Percentiles rank a stretch among this genome's conserved stretches.
Evolutionary conservation across 345 rosid species (phyloP).

Genomic region (Pistacia atlantica): DNA sequence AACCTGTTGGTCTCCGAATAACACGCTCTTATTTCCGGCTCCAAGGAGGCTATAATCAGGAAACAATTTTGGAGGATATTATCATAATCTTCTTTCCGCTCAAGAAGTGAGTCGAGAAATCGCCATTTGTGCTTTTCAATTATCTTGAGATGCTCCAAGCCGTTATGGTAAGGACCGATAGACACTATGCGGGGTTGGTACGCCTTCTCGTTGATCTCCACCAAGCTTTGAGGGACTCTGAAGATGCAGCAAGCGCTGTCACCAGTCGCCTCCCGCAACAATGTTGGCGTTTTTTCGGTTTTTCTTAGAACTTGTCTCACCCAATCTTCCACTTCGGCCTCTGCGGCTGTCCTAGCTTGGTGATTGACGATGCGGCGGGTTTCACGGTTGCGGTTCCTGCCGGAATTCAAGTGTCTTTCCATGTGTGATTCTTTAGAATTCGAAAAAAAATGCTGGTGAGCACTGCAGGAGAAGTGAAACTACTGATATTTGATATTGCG

Average conservation of each 20-base stretch:
- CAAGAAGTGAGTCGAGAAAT: background rate
- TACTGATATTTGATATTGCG: too few relatives aligned
- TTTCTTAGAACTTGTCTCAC: background rate
- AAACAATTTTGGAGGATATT: background rate
- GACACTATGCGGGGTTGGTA: slow-evolving; percentile 23
- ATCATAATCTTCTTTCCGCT: background rate
- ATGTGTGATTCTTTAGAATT: background rate
- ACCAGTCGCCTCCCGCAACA: slow-evolving; percentile 24
- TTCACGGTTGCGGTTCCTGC: background rate
- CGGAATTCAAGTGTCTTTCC: slow-evolving; percentile 4
- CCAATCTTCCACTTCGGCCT: background rate
- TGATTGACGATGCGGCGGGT: background rate
- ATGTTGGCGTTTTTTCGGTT: slow-evolving; percentile 9
- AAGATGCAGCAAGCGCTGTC: slow-evolving; percentile 30
- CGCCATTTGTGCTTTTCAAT: slow-evolving; percentile 27
- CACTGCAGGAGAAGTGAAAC: too few relatives aligned
- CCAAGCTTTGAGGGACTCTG: slow-evolving; percentile 27
- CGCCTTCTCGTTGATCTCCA: slow-evolving; percentile 24
- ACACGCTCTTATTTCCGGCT: slow-evolving; percentile 6
- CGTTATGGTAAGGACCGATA: slow-evolving; percentile 25
- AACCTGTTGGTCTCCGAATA: slow-evolving; percentile 1
- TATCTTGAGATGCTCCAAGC: background rate
- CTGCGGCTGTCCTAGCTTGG: background rate
- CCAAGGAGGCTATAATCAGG: background rate
- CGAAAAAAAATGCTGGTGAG: too few relatives aligned